Conservation (phyloP, 208 protist genomes). For the Leishmania tarentolae region DNA sequence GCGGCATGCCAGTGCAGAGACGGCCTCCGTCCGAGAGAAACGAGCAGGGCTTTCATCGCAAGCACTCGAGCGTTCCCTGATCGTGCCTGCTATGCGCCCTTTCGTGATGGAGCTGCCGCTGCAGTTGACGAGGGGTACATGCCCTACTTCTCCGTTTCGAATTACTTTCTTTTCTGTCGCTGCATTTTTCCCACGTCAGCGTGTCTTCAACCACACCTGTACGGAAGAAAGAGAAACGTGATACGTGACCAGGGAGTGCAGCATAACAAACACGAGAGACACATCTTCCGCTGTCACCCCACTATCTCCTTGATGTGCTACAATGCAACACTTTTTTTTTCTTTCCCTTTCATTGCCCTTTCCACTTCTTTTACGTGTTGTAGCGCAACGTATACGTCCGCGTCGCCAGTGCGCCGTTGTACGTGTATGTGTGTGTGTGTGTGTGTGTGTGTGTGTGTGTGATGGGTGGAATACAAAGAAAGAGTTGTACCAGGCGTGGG, state of each 20-base stretch:
- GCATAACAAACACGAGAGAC: background rate
- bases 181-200: background rate
- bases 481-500: background rate
- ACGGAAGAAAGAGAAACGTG: background rate
- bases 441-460: background rate
- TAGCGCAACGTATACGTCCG: background rate
- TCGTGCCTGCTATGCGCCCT: background rate
- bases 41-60: background rate
- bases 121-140: too few relatives aligned
- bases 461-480: background rate
- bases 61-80: background rate
- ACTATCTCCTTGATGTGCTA: background rate
- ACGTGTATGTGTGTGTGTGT: background rate
- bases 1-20: background rate
- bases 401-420: background rate
- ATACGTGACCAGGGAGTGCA: background rate
- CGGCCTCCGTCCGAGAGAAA: background rate
- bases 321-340: constrained; percentile 7
- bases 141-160: background rate
- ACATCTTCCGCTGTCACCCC: background rate
- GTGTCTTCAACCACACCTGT: background rate
- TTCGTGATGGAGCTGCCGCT: background rate
- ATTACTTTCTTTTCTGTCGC: background rate
- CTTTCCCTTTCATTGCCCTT: background rate
- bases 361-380: background rate